Evolutionary conservation across 352 stramenopile species (phyloP).

Genomic region (Phytophthora rubi): DNA sequence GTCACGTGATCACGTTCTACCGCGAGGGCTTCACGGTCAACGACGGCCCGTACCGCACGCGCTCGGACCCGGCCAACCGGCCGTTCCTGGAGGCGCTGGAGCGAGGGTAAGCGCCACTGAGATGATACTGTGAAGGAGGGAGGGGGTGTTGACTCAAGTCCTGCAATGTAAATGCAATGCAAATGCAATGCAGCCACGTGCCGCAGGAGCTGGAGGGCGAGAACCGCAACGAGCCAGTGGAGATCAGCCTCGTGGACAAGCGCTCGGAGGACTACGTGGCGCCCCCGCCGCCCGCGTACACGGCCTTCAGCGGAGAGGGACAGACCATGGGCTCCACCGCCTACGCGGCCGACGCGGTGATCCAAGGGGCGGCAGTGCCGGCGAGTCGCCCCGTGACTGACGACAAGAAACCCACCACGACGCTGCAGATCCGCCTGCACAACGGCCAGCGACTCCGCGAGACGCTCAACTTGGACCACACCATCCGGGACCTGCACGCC

Average conservation of each 20-base stretch:
- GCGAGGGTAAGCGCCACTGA: slow-evolving; percentile 34
- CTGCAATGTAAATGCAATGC: too few species aligned
- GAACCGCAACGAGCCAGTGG: slow-evolving; percentile 70
- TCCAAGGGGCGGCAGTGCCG: slow-evolving; percentile 42
- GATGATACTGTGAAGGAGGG: too few species aligned
- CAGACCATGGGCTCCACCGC: slow-evolving; percentile 77
- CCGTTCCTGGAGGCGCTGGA: slow-evolving; percentile 87
- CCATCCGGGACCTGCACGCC: slow-evolving; percentile 87
- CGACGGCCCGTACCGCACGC: slow-evolving; percentile 74
- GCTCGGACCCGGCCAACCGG: slow-evolving; percentile 73
- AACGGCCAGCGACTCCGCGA: slow-evolving; percentile 82
- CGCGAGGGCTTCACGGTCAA: slow-evolving; percentile 87
- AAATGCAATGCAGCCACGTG: slow-evolving; percentile 50
- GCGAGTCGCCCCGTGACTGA: slow-evolving; percentile 76
- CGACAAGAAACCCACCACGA: slow-evolving; percentile 87
- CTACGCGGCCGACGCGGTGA: slow-evolving; percentile 55
- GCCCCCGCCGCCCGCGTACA: slow-evolving; percentile 76
- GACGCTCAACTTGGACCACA: slow-evolving; percentile 90
- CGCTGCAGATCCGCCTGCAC: slow-evolving; percentile 89
- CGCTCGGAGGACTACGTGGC: slow-evolving; percentile 84
- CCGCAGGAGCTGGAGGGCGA: slow-evolving; percentile 79
- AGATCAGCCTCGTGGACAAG: slow-evolving; percentile 89
- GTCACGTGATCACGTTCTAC: slow-evolving; percentile 88
- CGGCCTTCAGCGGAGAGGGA: slow-evolving; percentile 84
- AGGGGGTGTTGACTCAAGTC: too few species aligned